phyloP scores from a whole-genome alignment of 495 filamentous ascomycete genomes.

The Podospora comata region DNA sequence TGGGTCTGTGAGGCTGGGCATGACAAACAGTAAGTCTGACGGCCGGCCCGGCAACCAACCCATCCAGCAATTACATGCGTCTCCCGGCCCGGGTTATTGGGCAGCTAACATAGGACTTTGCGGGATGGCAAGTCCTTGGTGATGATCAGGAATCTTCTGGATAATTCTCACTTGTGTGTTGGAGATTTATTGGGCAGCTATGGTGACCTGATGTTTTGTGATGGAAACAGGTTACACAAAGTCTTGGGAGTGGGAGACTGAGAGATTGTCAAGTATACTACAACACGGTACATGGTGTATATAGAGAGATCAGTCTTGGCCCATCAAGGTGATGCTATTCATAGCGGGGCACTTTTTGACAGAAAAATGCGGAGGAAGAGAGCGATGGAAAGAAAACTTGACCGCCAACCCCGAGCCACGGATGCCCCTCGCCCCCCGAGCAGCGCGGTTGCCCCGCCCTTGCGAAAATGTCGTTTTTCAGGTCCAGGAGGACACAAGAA shows the following conservation, averaged over 20 bases:
- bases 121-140: not conserved
- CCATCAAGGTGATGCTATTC: not conserved
- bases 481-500: not conserved
- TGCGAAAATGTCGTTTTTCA: not conserved
- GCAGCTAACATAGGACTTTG: slow-evolving; percentile 4
- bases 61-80: not conserved
- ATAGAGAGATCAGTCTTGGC: too few species aligned
- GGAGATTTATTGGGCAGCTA: not conserved
- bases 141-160: not conserved
- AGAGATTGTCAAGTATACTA: too few species aligned
- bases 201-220: not conserved
- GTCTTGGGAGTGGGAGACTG: too few species aligned
- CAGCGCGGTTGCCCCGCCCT: too few species aligned
- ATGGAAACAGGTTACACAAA: not conserved
- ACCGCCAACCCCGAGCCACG: too few species aligned
- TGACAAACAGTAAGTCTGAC: slow-evolving; percentile 18
- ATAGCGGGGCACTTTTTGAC: not conserved
- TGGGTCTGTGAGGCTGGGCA: slow-evolving; percentile 22
- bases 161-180: not conserved
- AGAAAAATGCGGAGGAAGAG: not conserved
- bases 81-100: slow-evolving; percentile 10
- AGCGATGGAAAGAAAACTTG: not conserved
- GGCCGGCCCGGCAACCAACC: not conserved
- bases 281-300: too few species aligned
- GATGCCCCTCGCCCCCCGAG: too few species aligned